A percentile compares a stretch with the other conserved stretches of the same genome.
Conservation (phyloP, 345 rosid genomes). For the Chamaenerion angustifolium region DNA sequence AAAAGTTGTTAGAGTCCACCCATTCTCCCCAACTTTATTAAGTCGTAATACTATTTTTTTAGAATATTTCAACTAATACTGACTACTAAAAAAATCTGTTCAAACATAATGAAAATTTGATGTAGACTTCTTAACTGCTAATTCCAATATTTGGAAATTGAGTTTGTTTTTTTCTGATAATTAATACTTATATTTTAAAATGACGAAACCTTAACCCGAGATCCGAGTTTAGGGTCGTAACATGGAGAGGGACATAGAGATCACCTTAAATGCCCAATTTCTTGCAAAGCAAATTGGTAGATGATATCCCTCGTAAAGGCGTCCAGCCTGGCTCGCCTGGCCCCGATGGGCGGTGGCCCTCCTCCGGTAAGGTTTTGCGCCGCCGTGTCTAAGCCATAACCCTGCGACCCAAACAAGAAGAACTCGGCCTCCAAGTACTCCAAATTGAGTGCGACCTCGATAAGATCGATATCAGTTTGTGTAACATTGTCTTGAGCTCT, state of each 20-base stretch:
- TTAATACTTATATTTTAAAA: too few relatives aligned
- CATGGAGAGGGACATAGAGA: background rate
- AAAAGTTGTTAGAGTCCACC: too few relatives aligned
- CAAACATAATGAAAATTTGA: too few relatives aligned
- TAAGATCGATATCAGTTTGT: conserved; percentile 23
- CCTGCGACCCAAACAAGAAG: conserved; percentile 55
- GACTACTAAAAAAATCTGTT: too few relatives aligned
- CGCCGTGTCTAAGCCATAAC: conserved; percentile 52
- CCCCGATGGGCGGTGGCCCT: conserved; percentile 68
- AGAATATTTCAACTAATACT: too few relatives aligned
- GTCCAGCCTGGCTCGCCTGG: conserved; percentile 43
- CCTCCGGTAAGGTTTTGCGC: conserved; percentile 54
- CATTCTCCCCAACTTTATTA: too few relatives aligned
- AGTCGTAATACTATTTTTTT: too few relatives aligned
- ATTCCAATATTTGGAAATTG: too few relatives aligned
- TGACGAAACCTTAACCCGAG: too few relatives aligned
- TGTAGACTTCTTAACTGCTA: too few relatives aligned
- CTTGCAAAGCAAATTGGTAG: conserved; percentile 75
- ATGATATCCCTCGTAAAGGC: conserved; percentile 37
- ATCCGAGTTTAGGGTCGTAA: background rate
- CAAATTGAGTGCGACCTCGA: conserved; percentile 75
- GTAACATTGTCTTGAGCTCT: conserved; percentile 4
- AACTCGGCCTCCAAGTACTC: conserved; percentile 91
- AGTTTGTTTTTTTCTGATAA: too few relatives aligned
- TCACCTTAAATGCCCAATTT: conserved; percentile 80